phyloP scores from a whole-genome alignment of 148 eudicot genomes.

The Heliosperma pusillum region DNA sequence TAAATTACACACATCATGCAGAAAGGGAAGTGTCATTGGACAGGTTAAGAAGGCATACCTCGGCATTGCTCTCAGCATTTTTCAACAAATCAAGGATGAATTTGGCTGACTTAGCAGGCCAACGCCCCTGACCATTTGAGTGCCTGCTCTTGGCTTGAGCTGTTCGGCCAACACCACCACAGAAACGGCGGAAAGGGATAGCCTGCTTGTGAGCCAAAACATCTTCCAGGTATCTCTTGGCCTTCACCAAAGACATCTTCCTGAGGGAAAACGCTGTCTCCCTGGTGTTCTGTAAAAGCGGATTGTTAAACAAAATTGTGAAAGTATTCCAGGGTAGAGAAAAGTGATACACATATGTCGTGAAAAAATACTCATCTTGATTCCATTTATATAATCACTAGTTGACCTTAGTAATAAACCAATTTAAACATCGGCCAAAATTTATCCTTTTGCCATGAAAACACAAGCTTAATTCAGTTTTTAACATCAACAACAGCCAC shows the following conservation, averaged over 20 bases:
- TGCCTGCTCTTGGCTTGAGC: conserved; percentile 86
- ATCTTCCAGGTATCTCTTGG: conserved; percentile 79
- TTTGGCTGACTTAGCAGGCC: conserved; percentile 80
- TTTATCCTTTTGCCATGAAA: too few relatives aligned
- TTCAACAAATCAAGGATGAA: conserved; percentile 78
- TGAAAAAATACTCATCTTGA: too few relatives aligned
- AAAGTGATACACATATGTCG: too few relatives aligned
- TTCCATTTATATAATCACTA: too few relatives aligned
- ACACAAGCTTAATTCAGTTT: too few relatives aligned
- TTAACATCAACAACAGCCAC: too few relatives aligned
- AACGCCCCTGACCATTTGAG: conserved; percentile 87
- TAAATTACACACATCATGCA: too few relatives aligned
- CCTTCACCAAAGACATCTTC: conserved; percentile 64
- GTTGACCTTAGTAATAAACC: too few relatives aligned
- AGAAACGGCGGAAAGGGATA: conserved; percentile 90
- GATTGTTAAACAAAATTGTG: neutral
- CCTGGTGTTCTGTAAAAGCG: conserved; percentile 62
- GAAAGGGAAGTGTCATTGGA: neutral
- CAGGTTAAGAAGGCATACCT: conserved; percentile 33
- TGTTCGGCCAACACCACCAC: conserved; percentile 87
- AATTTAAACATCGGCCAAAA: too few relatives aligned
- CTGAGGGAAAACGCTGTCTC: conserved; percentile 78
- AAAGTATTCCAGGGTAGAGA: too few relatives aligned
- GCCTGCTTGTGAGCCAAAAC: conserved; percentile 88
- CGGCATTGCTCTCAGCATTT: conserved; percentile 92